Conservation (phyloP, 371 early-diverging fungal genomes). For the Caulochytrium protostelioides region DNA sequence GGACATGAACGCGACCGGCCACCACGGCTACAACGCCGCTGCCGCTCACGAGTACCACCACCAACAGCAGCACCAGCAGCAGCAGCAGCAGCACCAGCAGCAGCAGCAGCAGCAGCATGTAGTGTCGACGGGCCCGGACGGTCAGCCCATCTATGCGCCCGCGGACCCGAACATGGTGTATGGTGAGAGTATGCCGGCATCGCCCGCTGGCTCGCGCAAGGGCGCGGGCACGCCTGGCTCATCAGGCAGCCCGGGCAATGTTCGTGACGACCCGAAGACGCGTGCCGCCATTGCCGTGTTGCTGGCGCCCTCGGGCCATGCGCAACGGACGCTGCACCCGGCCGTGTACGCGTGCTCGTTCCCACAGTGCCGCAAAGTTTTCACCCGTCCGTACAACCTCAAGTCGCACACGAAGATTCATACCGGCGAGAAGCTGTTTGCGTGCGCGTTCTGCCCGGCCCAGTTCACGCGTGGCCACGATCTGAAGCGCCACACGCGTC, state of each 20-base stretch:
- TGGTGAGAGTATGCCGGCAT: no score
- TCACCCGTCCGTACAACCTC: constrained; percentile 21
- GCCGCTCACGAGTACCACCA: background rate
- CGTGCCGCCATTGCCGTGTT: no score
- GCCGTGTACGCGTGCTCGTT: constrained; percentile 12
- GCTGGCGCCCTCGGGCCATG: no score
- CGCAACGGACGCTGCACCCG: no score
- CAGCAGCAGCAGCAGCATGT: background rate
- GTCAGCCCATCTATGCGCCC: no score
- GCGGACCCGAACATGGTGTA: no score
- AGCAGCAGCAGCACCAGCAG: constrained; percentile 1
- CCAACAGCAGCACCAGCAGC: constrained; percentile 3
- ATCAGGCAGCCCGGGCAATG: no score
- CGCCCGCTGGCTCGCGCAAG: no score
- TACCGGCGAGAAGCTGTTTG: constrained; percentile 24
- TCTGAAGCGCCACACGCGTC: constrained; percentile 43
- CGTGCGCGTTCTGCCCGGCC: constrained; percentile 20
- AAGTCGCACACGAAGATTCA: constrained; percentile 18
- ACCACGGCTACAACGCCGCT: background rate
- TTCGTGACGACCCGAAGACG: no score
- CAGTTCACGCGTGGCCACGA: constrained; percentile 36
- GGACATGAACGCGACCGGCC: background rate
- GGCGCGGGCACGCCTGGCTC: no score
- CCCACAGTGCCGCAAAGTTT: constrained; percentile 19
- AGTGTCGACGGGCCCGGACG: no score